phyloP scores from a whole-genome alignment of 192 early-diverging fungal species.

The Endogone sp. region DNA sequence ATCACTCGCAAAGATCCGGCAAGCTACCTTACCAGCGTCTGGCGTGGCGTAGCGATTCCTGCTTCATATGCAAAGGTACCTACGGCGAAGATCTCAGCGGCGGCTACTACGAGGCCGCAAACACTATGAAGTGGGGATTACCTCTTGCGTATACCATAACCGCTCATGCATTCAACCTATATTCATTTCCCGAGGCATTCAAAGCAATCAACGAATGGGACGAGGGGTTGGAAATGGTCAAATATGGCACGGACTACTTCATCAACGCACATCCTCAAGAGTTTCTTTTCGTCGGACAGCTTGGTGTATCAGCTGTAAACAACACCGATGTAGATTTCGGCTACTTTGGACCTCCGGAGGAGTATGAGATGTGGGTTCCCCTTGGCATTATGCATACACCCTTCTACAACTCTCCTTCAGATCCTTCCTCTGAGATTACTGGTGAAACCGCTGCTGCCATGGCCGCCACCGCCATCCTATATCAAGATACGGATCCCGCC shows the following conservation, averaged over 20 bases:
- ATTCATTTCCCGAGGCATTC: conserved; percentile 37
- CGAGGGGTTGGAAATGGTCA: conserved; percentile 29
- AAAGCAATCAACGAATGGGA: conserved; percentile 33
- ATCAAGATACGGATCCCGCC: conserved; percentile 36
- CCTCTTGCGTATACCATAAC: conserved; percentile 41
- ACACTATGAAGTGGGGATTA: conserved; percentile 57
- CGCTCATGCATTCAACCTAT: conserved; percentile 47
- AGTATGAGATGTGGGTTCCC: conserved; percentile 40
- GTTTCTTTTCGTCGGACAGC: conserved; percentile 43
- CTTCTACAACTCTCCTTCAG: conserved; percentile 23
- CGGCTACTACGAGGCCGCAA: conserved; percentile 56
- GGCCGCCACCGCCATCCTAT: conserved; percentile 47
- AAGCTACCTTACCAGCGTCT: conserved; percentile 43
- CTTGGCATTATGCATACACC: conserved; percentile 26
- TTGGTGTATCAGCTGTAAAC: conserved; percentile 22
- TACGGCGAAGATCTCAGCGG: conserved; percentile 48
- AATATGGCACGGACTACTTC: conserved; percentile 50
- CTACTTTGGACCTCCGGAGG: conserved; percentile 53
- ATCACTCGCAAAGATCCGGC: conserved; percentile 48
- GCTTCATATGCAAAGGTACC: conserved; percentile 42
- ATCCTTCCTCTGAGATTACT: conserved; percentile 25
- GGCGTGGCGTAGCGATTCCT: conserved; percentile 49
- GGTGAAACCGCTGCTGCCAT: conserved; percentile 54
- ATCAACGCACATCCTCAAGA: conserved; percentile 53
- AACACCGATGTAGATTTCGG: conserved; percentile 42